Percentiles rank a stretch among this genome's conserved stretches.
These are phyloP conservation scores for Eutreptiella sp. DNA, from an alignment of 208 protist genomes.

Conservation along the genomic window DNA sequence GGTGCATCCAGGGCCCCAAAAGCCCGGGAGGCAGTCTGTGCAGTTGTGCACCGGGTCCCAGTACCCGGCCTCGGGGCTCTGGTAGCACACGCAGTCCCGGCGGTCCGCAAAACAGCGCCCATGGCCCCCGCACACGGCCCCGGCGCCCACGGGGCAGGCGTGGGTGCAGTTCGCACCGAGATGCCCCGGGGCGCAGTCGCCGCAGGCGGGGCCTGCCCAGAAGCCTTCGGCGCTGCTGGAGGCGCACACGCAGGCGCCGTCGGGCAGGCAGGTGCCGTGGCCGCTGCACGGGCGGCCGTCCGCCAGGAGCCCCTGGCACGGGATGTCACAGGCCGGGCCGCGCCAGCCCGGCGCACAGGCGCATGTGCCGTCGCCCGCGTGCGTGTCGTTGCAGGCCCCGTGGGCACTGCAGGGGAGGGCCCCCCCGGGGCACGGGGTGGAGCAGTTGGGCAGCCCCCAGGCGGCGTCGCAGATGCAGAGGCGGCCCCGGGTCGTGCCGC, in stretches of 20 bases:
- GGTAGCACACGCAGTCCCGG: conserved; percentile 16
- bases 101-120: conserved; percentile 4
- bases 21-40: conserved; percentile 3
- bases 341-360: not conserved
- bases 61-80: not conserved
- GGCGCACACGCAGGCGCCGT: conserved; percentile 16
- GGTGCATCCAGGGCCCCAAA: not conserved
- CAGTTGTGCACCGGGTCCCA: conserved; percentile 9
- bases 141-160: not conserved
- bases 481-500: no score
- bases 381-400: not conserved
- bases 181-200: conserved; percentile 17
- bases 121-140: not conserved
- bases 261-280: not conserved
- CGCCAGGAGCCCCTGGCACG: no score
- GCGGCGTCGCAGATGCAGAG: no score
- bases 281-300: no score
- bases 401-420: conserved; percentile 5
- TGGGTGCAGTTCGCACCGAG: conserved; percentile 8
- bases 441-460: conserved; percentile 7
- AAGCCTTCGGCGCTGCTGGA: conserved; percentile 5
- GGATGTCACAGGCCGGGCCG: not conserved
- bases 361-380: not conserved
- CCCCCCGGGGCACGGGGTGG: not conserved
- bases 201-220: conserved; percentile 22